Conservation (phyloP, 2,329 filamentous ascomycete genomes). For the Calonectria montana region DNA sequence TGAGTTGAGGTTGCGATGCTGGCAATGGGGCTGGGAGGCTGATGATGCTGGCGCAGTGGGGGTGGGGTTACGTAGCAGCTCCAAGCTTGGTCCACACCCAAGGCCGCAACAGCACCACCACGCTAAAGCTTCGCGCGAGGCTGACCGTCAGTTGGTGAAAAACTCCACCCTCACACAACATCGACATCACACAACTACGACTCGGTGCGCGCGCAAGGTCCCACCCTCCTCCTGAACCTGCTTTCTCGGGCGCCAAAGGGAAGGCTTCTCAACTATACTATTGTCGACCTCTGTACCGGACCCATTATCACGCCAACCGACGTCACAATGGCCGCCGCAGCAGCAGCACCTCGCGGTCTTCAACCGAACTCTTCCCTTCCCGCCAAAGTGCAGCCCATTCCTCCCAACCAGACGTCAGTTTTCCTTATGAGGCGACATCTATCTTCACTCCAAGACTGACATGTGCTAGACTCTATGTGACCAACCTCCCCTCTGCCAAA, state of each 20-base stretch:
- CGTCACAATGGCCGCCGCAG: constrained; percentile 48
- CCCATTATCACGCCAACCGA: neutral
- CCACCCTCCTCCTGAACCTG: constrained; percentile 14
- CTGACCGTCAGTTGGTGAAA: constrained; percentile 38
- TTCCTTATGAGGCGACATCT: constrained; percentile 14
- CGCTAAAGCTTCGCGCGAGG: constrained; percentile 33
- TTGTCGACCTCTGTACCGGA: neutral
- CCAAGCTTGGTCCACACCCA: constrained; percentile 42
- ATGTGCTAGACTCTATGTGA: constrained; percentile 81
- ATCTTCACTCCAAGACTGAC: constrained; percentile 13
- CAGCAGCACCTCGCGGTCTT: constrained; percentile 53
- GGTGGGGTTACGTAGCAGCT: constrained; percentile 45
- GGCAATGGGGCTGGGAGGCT: constrained; percentile 29
- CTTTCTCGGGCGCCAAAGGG: neutral
- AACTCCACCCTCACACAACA: constrained; percentile 42
- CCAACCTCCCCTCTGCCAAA: constrained; percentile 87
- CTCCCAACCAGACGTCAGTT: constrained; percentile 82
- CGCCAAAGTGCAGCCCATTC: constrained; percentile 64
- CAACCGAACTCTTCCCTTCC: constrained; percentile 56
- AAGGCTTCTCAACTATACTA: constrained; percentile 1
- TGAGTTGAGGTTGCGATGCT: constrained; percentile 33
- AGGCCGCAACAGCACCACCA: constrained; percentile 11
- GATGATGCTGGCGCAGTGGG: constrained; percentile 34
- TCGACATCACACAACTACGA: constrained; percentile 26
- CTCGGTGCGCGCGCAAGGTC: constrained; percentile 20